A percentile compares a stretch with the other conserved stretches of the same genome.
Evolutionary conservation across 495 filamentous ascomycete species (phyloP).

Genomic region (Penicillium desertorum): DNA sequence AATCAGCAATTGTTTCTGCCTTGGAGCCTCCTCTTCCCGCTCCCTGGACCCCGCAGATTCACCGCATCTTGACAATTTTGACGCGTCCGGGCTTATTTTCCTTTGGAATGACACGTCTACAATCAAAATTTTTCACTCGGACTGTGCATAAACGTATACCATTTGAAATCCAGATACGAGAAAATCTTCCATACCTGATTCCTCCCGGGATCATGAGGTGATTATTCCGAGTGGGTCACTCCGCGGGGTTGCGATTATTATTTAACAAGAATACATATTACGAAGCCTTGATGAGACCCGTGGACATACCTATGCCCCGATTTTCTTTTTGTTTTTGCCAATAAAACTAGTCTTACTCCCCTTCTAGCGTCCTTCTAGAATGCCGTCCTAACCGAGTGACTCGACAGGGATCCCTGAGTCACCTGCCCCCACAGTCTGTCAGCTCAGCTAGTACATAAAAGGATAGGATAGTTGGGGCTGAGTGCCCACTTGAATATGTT

Average conservation of each 20-base stretch:
- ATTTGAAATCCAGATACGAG: neutral
- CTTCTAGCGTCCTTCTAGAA: constrained; percentile 14
- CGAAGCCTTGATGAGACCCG: neutral
- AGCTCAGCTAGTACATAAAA: neutral
- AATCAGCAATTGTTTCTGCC: constrained; percentile 3
- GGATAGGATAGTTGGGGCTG: too few species aligned
- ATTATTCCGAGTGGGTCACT: neutral
- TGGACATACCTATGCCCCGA: neutral
- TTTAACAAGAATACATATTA: neutral
- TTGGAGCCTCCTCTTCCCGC: constrained; percentile 10
- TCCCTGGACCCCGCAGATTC: constrained; percentile 8
- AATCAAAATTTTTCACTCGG: neutral
- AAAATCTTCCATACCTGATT: neutral
- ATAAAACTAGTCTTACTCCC: neutral
- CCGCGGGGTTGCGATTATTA: neutral
- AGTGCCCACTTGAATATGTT: too few species aligned
- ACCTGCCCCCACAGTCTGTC: neutral
- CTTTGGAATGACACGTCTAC: neutral
- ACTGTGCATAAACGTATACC: neutral
- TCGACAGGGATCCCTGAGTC: neutral
- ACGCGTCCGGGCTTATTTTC: too few species aligned
- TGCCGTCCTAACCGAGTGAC: constrained; percentile 5
- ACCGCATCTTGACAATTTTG: neutral
- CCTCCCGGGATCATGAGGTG: neutral
- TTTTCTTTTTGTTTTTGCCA: neutral